Evolutionary conservation across 352 stramenopile genomes (phyloP).

Genomic region (Phytophthora multivora): DNA sequence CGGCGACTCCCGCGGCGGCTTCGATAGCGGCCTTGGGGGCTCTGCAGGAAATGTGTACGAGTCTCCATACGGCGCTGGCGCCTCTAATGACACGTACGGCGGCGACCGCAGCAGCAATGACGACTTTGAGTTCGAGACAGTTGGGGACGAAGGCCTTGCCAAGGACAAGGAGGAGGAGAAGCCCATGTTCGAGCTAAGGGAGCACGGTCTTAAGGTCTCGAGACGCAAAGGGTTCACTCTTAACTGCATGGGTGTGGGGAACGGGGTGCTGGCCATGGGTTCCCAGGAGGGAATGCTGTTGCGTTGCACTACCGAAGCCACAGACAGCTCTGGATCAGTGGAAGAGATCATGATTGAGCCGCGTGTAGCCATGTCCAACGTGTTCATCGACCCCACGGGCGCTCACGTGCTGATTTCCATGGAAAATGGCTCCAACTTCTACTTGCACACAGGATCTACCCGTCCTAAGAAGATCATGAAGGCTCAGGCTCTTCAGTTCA

Average conservation of each 20-base stretch:
- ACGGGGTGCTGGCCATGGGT: slow-evolving; percentile 80
- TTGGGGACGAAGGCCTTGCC: slow-evolving; percentile 43
- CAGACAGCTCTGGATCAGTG: slow-evolving; percentile 67
- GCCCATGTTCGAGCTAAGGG: slow-evolving; percentile 87
- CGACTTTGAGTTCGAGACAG: slow-evolving; percentile 83
- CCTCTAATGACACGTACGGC: slow-evolving; percentile 28
- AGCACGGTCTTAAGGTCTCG: slow-evolving; percentile 87
- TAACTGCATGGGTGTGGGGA: slow-evolving; percentile 80
- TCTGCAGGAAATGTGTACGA: slow-evolving; percentile 33
- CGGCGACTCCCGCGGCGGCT: slow-evolving; percentile 27
- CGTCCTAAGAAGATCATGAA: slow-evolving; percentile 90
- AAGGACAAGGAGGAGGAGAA: slow-evolving; percentile 70
- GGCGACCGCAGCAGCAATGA: slow-evolving; percentile 51
- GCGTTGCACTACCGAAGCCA: slow-evolving; percentile 79
- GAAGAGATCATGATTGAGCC: slow-evolving; percentile 92
- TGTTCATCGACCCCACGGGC: slow-evolving; percentile 86
- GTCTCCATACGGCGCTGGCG: slow-evolving; percentile 42
- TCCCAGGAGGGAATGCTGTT: slow-evolving; percentile 84
- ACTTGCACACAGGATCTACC: slow-evolving; percentile 74
- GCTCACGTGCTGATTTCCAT: slow-evolving; percentile 84
- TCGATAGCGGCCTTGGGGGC: slow-evolving; percentile 8
- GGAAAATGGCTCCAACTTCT: slow-evolving; percentile 90
- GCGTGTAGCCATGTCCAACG: slow-evolving; percentile 76
- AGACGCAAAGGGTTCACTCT: slow-evolving; percentile 86
- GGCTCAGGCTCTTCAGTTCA: slow-evolving; percentile 75